Percentiles rank a stretch among this genome's conserved stretches.
phyloP scores from a whole-genome alignment of 805 yeast genomes.

The Wickerhamomyces rabaulensis region DNA sequence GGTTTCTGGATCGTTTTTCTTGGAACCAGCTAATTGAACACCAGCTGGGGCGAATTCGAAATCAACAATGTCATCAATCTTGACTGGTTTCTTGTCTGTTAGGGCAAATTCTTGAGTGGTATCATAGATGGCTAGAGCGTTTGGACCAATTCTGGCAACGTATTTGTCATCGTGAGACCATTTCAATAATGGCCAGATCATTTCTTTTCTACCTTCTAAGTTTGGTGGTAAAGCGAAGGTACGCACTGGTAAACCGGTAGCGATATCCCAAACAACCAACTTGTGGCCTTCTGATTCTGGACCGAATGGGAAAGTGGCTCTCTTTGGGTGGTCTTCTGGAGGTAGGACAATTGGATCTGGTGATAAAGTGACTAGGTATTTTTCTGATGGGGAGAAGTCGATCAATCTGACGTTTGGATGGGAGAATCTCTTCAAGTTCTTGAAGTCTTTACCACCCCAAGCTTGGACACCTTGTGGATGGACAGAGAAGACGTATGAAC shows the following conservation, averaged over 20 bases:
- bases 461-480: slow-evolving; percentile 94
- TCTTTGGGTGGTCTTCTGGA: slow-evolving; percentile 57
- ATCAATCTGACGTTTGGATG: slow-evolving; percentile 88
- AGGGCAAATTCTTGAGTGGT: slow-evolving; percentile 67
- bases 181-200: slow-evolving; percentile 94
- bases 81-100: slow-evolving; percentile 79
- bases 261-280: slow-evolving; percentile 87
- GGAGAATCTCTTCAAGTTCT: slow-evolving; percentile 66
- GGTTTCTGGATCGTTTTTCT: slow-evolving; percentile 47
- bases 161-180: slow-evolving; percentile 92
- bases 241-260: slow-evolving; percentile 76
- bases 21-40: slow-evolving; percentile 56
- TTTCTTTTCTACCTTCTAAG: slow-evolving; percentile 55
- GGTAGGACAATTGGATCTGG: slow-evolving; percentile 76
- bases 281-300: slow-evolving; percentile 89
- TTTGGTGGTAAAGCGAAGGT: slow-evolving; percentile 87
- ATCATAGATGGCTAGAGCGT: slow-evolving; percentile 87
- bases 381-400: slow-evolving; percentile 91
- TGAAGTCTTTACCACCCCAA: slow-evolving; percentile 89
- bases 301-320: slow-evolving; percentile 73
- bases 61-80: slow-evolving; percentile 79
- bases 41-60: slow-evolving; percentile 95
- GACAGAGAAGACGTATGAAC: slow-evolving; percentile 79
- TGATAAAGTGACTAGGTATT: slow-evolving; percentile 83
- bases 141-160: slow-evolving; percentile 94